Conservation (phyloP, 257 asterid species). For the Eustoma russellianum region DNA sequence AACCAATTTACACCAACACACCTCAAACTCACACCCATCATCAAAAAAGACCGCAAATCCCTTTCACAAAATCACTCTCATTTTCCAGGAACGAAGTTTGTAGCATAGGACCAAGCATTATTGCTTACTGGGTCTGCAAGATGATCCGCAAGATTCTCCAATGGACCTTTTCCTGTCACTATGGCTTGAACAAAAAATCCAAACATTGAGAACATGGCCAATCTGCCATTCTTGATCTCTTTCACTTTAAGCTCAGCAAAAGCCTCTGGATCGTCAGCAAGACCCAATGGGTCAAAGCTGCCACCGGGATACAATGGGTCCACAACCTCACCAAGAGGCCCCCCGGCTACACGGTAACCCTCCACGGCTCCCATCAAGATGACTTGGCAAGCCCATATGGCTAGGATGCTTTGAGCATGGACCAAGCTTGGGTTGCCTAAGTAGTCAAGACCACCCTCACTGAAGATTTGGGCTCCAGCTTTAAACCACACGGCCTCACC, state of each 20-base stretch:
- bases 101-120: constrained; percentile 44
- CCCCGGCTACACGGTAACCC: constrained; percentile 53
- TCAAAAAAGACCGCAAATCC: no score
- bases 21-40: no score
- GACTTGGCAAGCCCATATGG: constrained; percentile 48
- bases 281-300: constrained; percentile 33
- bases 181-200: constrained; percentile 36
- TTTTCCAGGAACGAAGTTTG: constrained; percentile 47
- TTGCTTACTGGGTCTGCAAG: constrained; percentile 46
- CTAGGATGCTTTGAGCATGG: constrained; percentile 56
- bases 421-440: constrained; percentile 52
- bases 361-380: constrained; percentile 47
- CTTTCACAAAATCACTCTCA: no score
- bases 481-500: constrained; percentile 52
- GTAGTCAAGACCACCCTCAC: constrained; percentile 41
- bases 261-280: constrained; percentile 33
- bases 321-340: constrained; percentile 33
- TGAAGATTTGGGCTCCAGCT: constrained; percentile 44
- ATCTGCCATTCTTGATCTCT: constrained; percentile 32
- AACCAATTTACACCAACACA: no score
- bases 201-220: constrained; percentile 33
- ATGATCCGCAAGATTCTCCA: constrained; percentile 39
- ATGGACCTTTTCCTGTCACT: constrained; percentile 46
- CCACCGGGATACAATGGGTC: constrained; percentile 41
- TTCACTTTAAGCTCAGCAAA: constrained; percentile 29